These are phyloP conservation scores for Heritiera fomes DNA, from an alignment of 345 rosid species.

Conservation along the genomic window DNA sequence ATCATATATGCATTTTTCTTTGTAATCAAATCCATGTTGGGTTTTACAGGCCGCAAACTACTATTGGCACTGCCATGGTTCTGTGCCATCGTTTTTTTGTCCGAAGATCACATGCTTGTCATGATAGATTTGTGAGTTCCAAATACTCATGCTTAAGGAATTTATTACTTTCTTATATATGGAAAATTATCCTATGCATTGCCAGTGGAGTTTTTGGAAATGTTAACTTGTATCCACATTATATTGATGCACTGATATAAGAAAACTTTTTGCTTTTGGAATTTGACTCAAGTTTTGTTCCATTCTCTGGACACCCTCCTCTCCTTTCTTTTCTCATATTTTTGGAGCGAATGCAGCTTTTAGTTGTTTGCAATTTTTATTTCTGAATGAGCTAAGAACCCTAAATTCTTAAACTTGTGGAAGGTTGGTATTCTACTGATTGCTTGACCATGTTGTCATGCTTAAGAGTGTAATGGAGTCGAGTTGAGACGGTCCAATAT, in stretches of 20 bases:
- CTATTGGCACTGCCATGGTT: constrained; percentile 79
- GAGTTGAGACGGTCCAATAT: too few relatives aligned
- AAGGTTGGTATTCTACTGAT: neutral
- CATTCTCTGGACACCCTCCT: neutral
- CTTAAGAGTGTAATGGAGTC: too few relatives aligned
- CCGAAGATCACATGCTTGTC: constrained; percentile 81
- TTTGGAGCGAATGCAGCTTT: neutral
- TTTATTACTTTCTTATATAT: neutral
- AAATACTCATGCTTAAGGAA: neutral
- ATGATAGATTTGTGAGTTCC: constrained; percentile 76
- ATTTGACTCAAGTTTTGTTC: neutral
- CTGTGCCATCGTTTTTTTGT: constrained; percentile 77
- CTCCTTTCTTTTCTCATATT: neutral
- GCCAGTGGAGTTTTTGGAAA: neutral
- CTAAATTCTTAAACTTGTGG: neutral
- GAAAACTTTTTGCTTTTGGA: neutral
- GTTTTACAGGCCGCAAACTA: constrained; percentile 69
- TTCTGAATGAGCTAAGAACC: neutral
- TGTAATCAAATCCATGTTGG: neutral
- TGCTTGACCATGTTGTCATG: neutral
- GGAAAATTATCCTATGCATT: neutral
- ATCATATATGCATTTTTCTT: neutral
- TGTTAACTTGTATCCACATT: neutral
- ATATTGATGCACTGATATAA: neutral
- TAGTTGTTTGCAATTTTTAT: neutral